Evolutionary conservation across 345 rosid species (phyloP).

Genomic region (Tarenaya hassleriana): DNA sequence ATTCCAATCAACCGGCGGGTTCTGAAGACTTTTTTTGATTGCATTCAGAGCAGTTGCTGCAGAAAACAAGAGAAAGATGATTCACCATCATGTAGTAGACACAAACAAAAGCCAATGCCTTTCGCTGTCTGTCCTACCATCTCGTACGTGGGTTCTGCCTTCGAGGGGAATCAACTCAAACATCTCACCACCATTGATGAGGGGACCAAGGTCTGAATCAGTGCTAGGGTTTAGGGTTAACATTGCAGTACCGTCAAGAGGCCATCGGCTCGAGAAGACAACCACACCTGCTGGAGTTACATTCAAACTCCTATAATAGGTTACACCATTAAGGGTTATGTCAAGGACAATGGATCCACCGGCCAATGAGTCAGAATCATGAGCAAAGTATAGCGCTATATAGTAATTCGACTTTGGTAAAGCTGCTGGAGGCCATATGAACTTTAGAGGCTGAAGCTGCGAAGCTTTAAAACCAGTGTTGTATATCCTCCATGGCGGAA

Average conservation of each 20-base stretch:
- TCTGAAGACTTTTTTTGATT: constrained; percentile 40
- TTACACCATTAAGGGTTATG: constrained; percentile 50
- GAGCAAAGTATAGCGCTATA: constrained; percentile 79
- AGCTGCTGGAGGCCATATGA: constrained; percentile 60
- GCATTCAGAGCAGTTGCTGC: constrained; percentile 53
- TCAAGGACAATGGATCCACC: constrained; percentile 43
- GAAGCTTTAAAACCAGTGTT: constrained; percentile 48
- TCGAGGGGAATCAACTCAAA: constrained; percentile 47
- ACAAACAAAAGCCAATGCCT: background rate
- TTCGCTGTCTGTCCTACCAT: constrained; percentile 50
- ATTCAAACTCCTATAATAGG: constrained; percentile 51
- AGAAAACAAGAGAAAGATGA: constrained; percentile 15
- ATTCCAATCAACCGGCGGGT: constrained; percentile 68
- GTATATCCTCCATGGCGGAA: constrained; percentile 69
- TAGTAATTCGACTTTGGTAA: constrained; percentile 42
- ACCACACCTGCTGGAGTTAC: constrained; percentile 51
- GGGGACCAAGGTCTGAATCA: constrained; percentile 50
- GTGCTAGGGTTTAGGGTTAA: constrained; percentile 47
- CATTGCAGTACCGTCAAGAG: constrained; percentile 54
- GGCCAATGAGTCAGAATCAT: constrained; percentile 33
- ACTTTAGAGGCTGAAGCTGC: constrained; percentile 37
- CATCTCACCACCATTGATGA: constrained; percentile 77
- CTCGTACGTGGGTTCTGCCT: constrained; percentile 69
- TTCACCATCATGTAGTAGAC: constrained; percentile 3
- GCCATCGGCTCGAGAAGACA: constrained; percentile 64